Percentiles rank a stretch among this genome's conserved stretches.
Evolutionary conservation across 208 protist genomes (phyloP).

Genomic region (Trypanosoma rangeli): DNA sequence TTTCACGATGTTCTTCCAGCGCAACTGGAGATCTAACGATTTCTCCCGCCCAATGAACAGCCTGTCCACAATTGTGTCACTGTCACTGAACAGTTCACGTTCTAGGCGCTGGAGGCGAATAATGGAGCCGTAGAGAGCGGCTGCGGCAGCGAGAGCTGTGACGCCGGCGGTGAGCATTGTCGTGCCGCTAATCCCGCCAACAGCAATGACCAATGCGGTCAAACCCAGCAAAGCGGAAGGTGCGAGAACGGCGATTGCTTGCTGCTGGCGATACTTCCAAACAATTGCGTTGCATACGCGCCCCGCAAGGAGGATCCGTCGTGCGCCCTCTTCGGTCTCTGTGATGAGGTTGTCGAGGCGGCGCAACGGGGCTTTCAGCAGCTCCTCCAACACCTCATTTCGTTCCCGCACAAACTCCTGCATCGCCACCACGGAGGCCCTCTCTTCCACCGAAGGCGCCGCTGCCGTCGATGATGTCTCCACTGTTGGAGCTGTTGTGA

Average conservation of each 20-base stretch:
- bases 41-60: conserved; percentile 44
- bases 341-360: conserved; percentile 81
- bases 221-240: conserved; percentile 21
- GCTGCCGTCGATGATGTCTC: not conserved
- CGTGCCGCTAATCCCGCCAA: conserved; percentile 28
- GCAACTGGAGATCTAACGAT: conserved; percentile 48
- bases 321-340: conserved; percentile 62
- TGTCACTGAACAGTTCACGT: conserved; percentile 22
- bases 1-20: conserved; percentile 59
- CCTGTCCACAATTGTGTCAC: conserved; percentile 40
- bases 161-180: conserved; percentile 23
- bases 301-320: conserved; percentile 51
- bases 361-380: conserved; percentile 58
- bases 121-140: conserved; percentile 17
- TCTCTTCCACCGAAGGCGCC: not conserved
- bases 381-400: conserved; percentile 53
- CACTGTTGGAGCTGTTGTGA: not conserved
- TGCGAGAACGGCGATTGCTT: conserved; percentile 18
- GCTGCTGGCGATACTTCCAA: conserved; percentile 38
- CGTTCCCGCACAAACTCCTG: conserved; percentile 58
- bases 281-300: conserved; percentile 47
- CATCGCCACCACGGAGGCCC: conserved; percentile 29
- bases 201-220: conserved; percentile 17
- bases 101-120: conserved; percentile 36
- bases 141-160: conserved; percentile 14